Conservation (phyloP, 1,139 yeast genomes). For the Hyphopichia buzzinii region DNA sequence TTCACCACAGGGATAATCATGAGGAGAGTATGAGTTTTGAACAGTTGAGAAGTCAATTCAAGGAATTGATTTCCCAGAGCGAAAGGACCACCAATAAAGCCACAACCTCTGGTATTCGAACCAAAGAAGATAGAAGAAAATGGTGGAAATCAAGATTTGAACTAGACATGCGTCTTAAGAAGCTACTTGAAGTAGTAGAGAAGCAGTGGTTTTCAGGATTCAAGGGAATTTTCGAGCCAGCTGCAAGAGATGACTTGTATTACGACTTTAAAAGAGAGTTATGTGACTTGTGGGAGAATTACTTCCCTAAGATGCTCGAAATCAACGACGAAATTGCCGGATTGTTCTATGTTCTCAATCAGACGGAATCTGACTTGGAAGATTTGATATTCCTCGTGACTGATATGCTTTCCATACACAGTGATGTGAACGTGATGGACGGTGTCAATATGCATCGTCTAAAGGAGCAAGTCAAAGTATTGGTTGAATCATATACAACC, state of each 20-base stretch:
- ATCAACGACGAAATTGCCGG: neutral
- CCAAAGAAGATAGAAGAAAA: slow-evolving; percentile 58
- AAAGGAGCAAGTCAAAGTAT: slow-evolving; percentile 21
- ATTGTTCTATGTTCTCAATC: slow-evolving; percentile 18
- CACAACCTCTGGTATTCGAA: slow-evolving; percentile 48
- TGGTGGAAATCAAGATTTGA: slow-evolving; percentile 80
- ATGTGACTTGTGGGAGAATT: slow-evolving; percentile 24
- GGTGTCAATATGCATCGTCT: slow-evolving; percentile 59
- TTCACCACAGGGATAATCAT: slow-evolving; percentile 41
- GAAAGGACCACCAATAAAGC: slow-evolving; percentile 56
- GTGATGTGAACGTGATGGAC: slow-evolving; percentile 54
- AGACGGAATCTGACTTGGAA: slow-evolving; percentile 35
- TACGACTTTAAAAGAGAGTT: slow-evolving; percentile 38
- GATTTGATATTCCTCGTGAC: slow-evolving; percentile 64
- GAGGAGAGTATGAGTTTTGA: slow-evolving; percentile 36
- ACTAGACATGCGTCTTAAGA: slow-evolving; percentile 56
- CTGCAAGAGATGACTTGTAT: slow-evolving; percentile 22
- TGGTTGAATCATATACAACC: slow-evolving; percentile 41
- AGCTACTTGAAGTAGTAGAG: slow-evolving; percentile 60
- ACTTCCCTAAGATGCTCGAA: slow-evolving; percentile 26
- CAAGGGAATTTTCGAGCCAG: slow-evolving; percentile 51
- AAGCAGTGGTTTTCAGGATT: slow-evolving; percentile 82
- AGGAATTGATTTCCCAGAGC: slow-evolving; percentile 56
- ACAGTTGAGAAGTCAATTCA: slow-evolving; percentile 45
- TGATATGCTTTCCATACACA: slow-evolving; percentile 60